Evolutionary conservation across 495 filamentous ascomycete genomes (phyloP).

Genomic region (Daldinia caldariorum): DNA sequence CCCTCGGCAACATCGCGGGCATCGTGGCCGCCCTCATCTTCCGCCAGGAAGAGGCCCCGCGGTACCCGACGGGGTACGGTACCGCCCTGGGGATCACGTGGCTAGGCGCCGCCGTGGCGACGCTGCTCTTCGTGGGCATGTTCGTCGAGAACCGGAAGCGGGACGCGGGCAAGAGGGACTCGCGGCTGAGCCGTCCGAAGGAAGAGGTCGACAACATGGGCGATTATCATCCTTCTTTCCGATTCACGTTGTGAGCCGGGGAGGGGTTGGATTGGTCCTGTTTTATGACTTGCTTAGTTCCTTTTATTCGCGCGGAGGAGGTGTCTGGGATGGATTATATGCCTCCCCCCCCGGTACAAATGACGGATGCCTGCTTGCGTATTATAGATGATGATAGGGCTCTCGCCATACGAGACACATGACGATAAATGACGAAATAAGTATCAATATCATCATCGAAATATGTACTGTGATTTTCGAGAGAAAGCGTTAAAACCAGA

Average conservation of each 20-base stretch:
- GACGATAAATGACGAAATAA: conserved; percentile 12
- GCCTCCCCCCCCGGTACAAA: neutral
- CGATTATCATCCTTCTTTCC: conserved; percentile 67
- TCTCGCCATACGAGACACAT: conserved; percentile 11
- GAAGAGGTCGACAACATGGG: conserved; percentile 66
- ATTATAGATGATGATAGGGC: conserved; percentile 15
- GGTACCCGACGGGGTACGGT: conserved; percentile 61
- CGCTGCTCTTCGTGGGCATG: conserved; percentile 57
- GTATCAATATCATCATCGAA: neutral
- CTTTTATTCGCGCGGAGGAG: neutral
- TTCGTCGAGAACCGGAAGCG: conserved; percentile 64
- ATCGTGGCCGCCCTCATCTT: conserved; percentile 65
- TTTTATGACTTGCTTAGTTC: neutral
- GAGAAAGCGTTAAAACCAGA: neutral
- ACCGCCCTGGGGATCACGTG: conserved; percentile 60
- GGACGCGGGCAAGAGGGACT: conserved; percentile 63
- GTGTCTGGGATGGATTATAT: neutral
- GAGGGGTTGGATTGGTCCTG: neutral
- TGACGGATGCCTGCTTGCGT: neutral
- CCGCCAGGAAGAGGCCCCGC: conserved; percentile 58
- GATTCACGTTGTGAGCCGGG: conserved; percentile 54
- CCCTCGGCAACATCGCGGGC: conserved; percentile 66
- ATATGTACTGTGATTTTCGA: neutral
- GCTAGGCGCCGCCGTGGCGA: conserved; percentile 56
- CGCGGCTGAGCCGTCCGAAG: conserved; percentile 52